Evolutionary conservation across 768 basidiomycete species (phyloP).

Genomic region (Russula brevipes): DNA sequence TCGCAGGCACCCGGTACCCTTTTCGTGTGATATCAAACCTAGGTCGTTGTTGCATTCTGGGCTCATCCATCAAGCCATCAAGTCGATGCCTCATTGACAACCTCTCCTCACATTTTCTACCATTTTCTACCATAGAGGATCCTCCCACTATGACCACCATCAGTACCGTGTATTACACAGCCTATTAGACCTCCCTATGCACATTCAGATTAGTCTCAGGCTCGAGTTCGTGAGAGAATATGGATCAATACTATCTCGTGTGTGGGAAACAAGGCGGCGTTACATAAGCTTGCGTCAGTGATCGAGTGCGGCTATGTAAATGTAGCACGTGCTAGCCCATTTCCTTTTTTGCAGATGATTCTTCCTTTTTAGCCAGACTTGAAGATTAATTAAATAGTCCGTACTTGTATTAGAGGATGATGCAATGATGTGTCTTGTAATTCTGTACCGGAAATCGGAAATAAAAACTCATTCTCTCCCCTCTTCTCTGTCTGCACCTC

Average conservation of each 20-base stretch:
- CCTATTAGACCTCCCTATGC: background rate
- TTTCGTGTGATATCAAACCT: conserved; percentile 26
- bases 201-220: background rate
- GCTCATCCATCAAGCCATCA: conserved; percentile 9
- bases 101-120: background rate
- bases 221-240: background rate
- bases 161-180: background rate
- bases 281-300: conserved; percentile 14
- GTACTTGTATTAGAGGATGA: too few species aligned
- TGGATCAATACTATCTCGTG: too few species aligned
- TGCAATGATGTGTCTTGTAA: too few species aligned
- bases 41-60: conserved; percentile 19
- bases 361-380: too few species aligned
- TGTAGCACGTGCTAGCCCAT: too few species aligned
- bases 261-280: background rate
- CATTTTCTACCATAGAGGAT: background rate
- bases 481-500: too few species aligned
- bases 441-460: too few species aligned
- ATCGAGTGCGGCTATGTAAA: too few species aligned
- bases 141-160: background rate
- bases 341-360: too few species aligned
- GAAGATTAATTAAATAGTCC: too few species aligned
- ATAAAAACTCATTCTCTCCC: too few species aligned
- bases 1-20: conserved; percentile 26
- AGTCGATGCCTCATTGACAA: background rate